These are phyloP conservation scores for Sordaria brevicollis DNA, from an alignment of 495 filamentous ascomycete species.

Conservation along the genomic window DNA sequence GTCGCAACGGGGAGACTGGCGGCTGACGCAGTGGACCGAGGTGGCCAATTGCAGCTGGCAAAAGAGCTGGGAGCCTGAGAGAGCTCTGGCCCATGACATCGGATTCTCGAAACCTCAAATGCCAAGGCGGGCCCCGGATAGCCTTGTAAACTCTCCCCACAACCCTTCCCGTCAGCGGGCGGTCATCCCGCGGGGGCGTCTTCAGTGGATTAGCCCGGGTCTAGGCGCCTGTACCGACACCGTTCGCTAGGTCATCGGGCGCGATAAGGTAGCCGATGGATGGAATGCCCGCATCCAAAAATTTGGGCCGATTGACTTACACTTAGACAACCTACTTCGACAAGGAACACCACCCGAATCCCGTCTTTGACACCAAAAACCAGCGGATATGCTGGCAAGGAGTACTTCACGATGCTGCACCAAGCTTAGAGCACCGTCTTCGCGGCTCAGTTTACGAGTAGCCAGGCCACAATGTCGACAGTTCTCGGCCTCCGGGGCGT, in stretches of 20 bases:
- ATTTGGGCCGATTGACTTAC: background rate
- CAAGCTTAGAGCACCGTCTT: conserved; percentile 15
- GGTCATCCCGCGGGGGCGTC: background rate
- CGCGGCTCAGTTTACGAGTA: conserved; percentile 17
- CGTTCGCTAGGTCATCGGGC: background rate
- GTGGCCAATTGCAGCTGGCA: background rate
- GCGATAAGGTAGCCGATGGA: background rate
- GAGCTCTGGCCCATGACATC: background rate
- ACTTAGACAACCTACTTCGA: background rate
- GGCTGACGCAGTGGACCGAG: background rate
- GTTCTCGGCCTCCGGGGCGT: conserved; percentile 25
- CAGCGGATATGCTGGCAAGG: conserved; percentile 25
- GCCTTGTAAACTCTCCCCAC: background rate
- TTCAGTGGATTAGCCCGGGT: background rate
- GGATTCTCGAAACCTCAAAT: background rate
- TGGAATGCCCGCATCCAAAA: background rate
- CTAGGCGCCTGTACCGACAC: background rate
- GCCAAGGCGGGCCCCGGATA: background rate
- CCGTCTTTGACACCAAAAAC: background rate
- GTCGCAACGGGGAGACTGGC: background rate
- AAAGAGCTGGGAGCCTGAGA: background rate
- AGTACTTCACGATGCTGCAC: conserved; percentile 21
- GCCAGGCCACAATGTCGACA: conserved; percentile 25
- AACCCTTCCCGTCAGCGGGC: background rate
- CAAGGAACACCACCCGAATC: background rate